Evolutionary conservation across 805 yeast genomes (phyloP), one percentile per base, ranked within the genome.

Genomic region (Metschnikowia lochheadii): DNA sequence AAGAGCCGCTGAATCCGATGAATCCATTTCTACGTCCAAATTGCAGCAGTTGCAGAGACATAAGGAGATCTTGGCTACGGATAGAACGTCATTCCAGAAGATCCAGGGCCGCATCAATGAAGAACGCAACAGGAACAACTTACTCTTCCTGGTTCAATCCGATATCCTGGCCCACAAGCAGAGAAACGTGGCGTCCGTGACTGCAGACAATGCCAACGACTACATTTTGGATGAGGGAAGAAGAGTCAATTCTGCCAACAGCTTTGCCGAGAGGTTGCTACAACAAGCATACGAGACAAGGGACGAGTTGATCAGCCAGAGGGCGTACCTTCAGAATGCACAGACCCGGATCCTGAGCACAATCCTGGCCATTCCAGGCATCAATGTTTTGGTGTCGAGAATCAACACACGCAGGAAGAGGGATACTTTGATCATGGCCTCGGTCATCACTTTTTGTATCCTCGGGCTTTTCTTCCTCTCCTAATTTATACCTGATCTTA

Each of bases 251-350:
- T 76, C 76, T 46, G 83, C 94, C 40, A 84, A 89, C 63, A 75
- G 77, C 40, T 72, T 90, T 46, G 88, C 96, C 14, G 97, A 94
- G 63, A 71, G 85, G 40, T 73, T 94, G 51, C 76, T 92, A 36
- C 79, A 79, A n/a, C 91, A 86, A 63, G 98, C 97, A 1, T 85
- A 81, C 69, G 88, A 87, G 57, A 90, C 98, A 0, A 76, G 98
- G 51, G 97, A 91, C 53, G 95, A 88, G 61, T 78, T 94, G 48
- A 57, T 78, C 42, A 75, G 84, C 44, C 99, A 94, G 69, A 76
- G 92, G 52, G 78, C 77, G 36, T 64, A 79, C 6, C 72, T 94
- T 48, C 74, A 75, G 50, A 80, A 73, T 52, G 87, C 94, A 5
- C 87, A 85, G 55, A 75, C 79, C 50, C 77, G 81, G 51, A 71